phyloP scores from a whole-genome alignment of 495 filamentous ascomycete species.

The Sordaria brevicollis region DNA sequence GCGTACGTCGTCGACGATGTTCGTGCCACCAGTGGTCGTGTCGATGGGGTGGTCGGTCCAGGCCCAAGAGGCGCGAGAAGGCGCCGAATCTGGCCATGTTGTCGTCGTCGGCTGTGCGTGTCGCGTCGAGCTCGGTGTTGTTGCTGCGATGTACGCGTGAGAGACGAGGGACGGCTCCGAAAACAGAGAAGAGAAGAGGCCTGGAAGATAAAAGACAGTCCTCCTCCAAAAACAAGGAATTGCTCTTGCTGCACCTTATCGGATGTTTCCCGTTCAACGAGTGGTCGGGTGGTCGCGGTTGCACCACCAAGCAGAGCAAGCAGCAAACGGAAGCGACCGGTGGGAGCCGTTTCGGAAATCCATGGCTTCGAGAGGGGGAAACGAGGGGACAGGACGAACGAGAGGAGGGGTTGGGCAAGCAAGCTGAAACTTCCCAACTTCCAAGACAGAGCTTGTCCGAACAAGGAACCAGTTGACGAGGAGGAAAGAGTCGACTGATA shows the following conservation, averaged over 20 bases:
- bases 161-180: not conserved
- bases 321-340: not conserved
- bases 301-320: not conserved
- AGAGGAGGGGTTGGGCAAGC: not conserved
- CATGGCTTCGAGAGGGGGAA: not conserved
- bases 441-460: not conserved
- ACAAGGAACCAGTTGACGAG: not conserved
- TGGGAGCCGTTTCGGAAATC: not conserved
- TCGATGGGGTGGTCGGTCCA: slow-evolving; percentile 27
- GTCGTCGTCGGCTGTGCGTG: not conserved
- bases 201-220: not conserved
- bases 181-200: not conserved
- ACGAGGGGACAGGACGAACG: not conserved
- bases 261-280: not conserved
- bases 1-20: slow-evolving; percentile 29
- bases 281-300: not conserved
- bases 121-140: not conserved
- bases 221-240: not conserved
- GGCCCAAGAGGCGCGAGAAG: slow-evolving; percentile 24
- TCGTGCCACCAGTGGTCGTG: slow-evolving; percentile 29
- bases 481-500: not conserved
- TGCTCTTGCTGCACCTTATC: not conserved
- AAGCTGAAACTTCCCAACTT: not conserved
- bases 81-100: slow-evolving; percentile 22
- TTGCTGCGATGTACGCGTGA: not conserved